Evolutionary conservation across 2,329 filamentous ascomycete genomes (phyloP).

Genomic region (Aspergillus fructus): DNA sequence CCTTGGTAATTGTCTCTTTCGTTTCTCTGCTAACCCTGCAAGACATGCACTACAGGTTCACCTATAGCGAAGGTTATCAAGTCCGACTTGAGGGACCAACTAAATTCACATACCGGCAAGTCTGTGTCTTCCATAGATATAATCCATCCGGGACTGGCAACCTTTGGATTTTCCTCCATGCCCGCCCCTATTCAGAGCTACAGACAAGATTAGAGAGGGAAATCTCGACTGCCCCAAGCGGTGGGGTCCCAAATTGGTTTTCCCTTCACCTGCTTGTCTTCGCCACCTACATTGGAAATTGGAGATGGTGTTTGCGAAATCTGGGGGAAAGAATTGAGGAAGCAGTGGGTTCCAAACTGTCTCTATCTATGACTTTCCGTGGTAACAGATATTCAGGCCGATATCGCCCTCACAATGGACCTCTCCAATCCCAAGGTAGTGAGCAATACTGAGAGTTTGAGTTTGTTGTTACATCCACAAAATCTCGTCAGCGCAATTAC

Average conservation of each 20-base stretch:
- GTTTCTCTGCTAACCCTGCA: neutral
- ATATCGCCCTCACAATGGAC: constrained; percentile 16
- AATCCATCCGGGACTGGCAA: constrained; percentile 7
- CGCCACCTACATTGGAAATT: constrained; percentile 13
- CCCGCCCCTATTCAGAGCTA: constrained; percentile 3
- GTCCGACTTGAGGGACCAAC: neutral
- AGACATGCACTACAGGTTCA: constrained; percentile 21
- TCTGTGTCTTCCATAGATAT: constrained; percentile 18
- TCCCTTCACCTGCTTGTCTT: constrained; percentile 13
- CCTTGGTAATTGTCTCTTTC: neutral
- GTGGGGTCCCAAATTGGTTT: constrained; percentile 5
- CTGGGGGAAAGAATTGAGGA: constrained; percentile 16
- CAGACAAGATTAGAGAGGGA: constrained; percentile 8
- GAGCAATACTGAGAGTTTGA: neutral
- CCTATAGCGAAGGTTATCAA: constrained; percentile 12
- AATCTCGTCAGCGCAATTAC: constrained; percentile 13
- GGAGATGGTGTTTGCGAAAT: constrained; percentile 15
- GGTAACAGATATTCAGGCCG: constrained; percentile 5
- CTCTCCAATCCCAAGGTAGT: neutral
- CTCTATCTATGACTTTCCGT: neutral
- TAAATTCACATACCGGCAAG: constrained; percentile 20
- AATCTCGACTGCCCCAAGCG: neutral
- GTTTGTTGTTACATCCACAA: constrained; percentile 12
- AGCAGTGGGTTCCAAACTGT: constrained; percentile 2
- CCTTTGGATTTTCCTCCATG: constrained; percentile 22